Base-by-base conservation (phyloP, 768 basidiomycete species). In the Chalciporus piperatus region DNA sequence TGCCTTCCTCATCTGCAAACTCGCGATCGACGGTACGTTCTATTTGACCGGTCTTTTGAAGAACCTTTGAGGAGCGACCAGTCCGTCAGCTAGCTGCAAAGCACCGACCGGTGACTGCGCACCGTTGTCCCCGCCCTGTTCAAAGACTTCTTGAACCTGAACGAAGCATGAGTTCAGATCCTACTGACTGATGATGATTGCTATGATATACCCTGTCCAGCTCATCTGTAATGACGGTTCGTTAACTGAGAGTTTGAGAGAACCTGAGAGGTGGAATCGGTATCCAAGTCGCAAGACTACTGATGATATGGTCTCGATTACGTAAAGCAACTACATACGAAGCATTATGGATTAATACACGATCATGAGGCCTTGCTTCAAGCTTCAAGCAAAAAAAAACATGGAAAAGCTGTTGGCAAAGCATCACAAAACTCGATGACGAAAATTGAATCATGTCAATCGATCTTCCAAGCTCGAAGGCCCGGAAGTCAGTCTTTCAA, bases 11-110 rank as follows among this genome's bases (percentile, higher is more conserved):
- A 51, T 94, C 87, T 13, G 86, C 78, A 63, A 97, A 98, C 64
- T 98, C 94, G 45, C 90, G 76, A 71, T 98, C 96, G 22, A 97
- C 82, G 0, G 96, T 98, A 25, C 94, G 80, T 67, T 98, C 96
- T 53, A 98, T 92, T 72, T 98, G 95, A 50, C 96, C 96, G 1
- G 95, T 96, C 83, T 98, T 98, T 78, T 98, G 95, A 68, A 96
- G 80, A 61, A 98, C 80, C 90, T 93, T 65, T 39, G 45, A 23
- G 27, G 49, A 38, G 57, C 49, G 35, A 48, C 19, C 16, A 5
- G 16, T 43, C 45, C 46, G 56, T 56, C 48, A 48, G 49, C 20
- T 16, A 27, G 28, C 12, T 45, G 30, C 38, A 38, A 37, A 52
- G 43, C 25, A 25, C 20, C 25, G 12, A 35, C 40, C 59, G 51